A percentile compares a stretch with the other conserved stretches of the same genome.
phyloP scores from a whole-genome alignment of 164 flowering plant species.

The Magnolia kwangsiensis region DNA sequence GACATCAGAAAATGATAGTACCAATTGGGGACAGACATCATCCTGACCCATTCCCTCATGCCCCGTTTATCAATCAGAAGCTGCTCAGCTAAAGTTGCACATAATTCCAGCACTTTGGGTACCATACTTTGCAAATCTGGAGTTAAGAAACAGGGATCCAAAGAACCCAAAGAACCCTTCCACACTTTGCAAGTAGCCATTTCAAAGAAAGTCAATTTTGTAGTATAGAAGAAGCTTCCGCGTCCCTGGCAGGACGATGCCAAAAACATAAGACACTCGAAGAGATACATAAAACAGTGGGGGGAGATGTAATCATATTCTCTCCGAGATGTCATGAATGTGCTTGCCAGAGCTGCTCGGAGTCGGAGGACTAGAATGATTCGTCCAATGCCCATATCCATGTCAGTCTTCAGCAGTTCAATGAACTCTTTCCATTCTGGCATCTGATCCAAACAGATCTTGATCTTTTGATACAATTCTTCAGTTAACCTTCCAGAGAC shows the following conservation, averaged over 20 bases:
- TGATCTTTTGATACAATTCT: slow-evolving; percentile 29
- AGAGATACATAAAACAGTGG: slow-evolving; percentile 45
- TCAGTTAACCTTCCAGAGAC: slow-evolving; percentile 26
- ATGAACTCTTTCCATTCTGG: slow-evolving; percentile 40
- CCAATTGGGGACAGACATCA: slow-evolving; percentile 1
- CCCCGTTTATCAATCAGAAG: slow-evolving; percentile 21
- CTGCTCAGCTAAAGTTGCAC: neutral
- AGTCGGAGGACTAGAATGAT: slow-evolving; percentile 15
- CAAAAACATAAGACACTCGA: slow-evolving; percentile 52
- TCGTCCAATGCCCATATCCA: slow-evolving; percentile 8
- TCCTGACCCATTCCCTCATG: slow-evolving; percentile 41
- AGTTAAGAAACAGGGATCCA: neutral
- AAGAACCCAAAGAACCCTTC: neutral
- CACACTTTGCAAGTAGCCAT: slow-evolving; percentile 29
- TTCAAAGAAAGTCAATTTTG: slow-evolving; percentile 48
- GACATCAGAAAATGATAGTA: slow-evolving; percentile 35
- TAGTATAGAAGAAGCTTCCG: slow-evolving; percentile 27
- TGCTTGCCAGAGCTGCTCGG: slow-evolving; percentile 32
- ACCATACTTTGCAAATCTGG: neutral
- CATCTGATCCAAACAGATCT: slow-evolving; percentile 14
- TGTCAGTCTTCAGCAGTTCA: slow-evolving; percentile 12
- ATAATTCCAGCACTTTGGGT: slow-evolving; percentile 13
- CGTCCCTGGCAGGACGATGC: slow-evolving; percentile 22
- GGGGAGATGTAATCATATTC: slow-evolving; percentile 54
- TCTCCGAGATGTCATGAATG: slow-evolving; percentile 36